Evolutionary conservation across 2,329 filamentous ascomycete genomes (phyloP), one percentile per base, ranked within the genome.

Genomic region (Stagonosporopsis tanaceti): DNA sequence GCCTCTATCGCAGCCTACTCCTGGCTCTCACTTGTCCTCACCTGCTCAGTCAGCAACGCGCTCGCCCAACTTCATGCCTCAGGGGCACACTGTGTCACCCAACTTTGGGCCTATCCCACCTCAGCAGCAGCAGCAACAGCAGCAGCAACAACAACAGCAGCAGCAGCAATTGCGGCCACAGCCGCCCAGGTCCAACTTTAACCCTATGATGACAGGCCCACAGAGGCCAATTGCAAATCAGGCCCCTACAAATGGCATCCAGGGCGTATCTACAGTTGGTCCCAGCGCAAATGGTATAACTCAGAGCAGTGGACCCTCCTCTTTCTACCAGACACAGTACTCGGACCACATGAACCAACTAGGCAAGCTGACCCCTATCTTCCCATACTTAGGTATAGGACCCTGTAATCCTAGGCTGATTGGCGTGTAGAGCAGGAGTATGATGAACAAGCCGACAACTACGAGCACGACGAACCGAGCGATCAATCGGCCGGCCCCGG

Each of bases 311-410:
- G 75, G 70, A 40, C 76, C 82, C 38, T 78, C 81, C 17, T 77
- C 79, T 50, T 96, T 90, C 78, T 97, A 96, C 74, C 88, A 91
- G 47, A 90, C 92, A 56, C 90, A 91, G 17, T 97, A 96, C 79
- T 92, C 96, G 74, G 95, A 91, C 76, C 94, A 97, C 77, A 93
- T 96, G 78, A 91, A 96, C 78, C 92, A 97, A 83, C 87, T 98
- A 77, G 94, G 94, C 90, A 92, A 91, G 93, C 83, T 84, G 73
- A 77, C 84, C 83, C 81, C 70, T 77, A 79, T 79, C 78, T 72
- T 82, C 76, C 71, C 45, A 51, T 70, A 75, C 74, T 69, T 79
- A 72, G 63, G 69, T 72, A 83, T 83, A 81, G 83, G 85, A 80
- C 82, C 86, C 76, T 87, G 84, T 84, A 83, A 83, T 87, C 83